Conservation (phyloP, 257 asterid genomes). For the Solanum bukasovii region DNA sequence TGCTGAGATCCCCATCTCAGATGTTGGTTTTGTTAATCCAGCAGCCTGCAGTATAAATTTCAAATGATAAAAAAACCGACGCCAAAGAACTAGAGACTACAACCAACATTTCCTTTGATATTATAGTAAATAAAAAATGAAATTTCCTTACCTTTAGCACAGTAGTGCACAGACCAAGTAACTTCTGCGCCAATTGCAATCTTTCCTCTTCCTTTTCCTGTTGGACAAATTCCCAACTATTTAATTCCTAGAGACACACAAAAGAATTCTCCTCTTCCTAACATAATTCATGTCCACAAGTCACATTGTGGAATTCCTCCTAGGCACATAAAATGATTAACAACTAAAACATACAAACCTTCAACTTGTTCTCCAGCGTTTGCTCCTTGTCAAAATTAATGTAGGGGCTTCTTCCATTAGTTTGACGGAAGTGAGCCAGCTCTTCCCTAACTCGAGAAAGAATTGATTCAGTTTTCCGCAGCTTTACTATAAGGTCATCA, state of each 20-base stretch:
- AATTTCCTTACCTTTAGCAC: slow-evolving; percentile 52
- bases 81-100: background rate
- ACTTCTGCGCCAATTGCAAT: slow-evolving; percentile 79
- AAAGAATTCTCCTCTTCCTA: background rate
- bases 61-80: background rate
- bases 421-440: slow-evolving; percentile 64
- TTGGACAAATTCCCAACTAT: background rate
- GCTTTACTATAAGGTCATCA: slow-evolving; percentile 64
- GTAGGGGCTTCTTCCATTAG: slow-evolving; percentile 58
- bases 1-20: slow-evolving; percentile 41
- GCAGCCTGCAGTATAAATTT: slow-evolving; percentile 51
- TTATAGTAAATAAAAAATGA: background rate
- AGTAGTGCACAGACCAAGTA: slow-evolving; percentile 65
- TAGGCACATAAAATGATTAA: background rate
- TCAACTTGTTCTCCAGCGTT: slow-evolving; percentile 43
- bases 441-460: slow-evolving; percentile 77
- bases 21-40: slow-evolving; percentile 52
- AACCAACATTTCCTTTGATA: background rate
- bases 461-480: slow-evolving; percentile 54
- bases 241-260: background rate
- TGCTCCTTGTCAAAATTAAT: slow-evolving; percentile 76
- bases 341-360: slow-evolving; percentile 34
- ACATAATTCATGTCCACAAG: background rate
- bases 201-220: slow-evolving; percentile 90
- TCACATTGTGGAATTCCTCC: background rate